Conservation (phyloP, 306 rosid genomes). For the Acacia acuminata region DNA sequence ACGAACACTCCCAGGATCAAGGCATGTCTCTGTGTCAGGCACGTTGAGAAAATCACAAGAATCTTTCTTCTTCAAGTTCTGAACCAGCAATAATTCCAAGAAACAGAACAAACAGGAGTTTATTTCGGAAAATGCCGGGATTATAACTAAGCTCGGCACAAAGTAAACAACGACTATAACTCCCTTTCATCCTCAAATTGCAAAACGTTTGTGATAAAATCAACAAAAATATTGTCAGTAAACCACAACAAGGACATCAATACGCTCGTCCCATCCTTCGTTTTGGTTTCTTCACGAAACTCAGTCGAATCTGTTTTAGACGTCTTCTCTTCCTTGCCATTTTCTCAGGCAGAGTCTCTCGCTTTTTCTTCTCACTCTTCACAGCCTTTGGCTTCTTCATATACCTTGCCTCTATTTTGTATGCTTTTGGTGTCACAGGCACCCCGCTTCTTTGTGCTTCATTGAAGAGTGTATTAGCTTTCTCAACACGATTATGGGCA, state of each 20-base stretch:
- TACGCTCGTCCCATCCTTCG: conserved; percentile 42
- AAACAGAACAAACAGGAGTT: conserved; percentile 4
- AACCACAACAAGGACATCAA: conserved; percentile 21
- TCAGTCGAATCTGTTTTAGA: conserved; percentile 73
- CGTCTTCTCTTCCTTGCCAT: conserved; percentile 93
- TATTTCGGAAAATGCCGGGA: background rate
- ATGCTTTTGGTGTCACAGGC: conserved; percentile 50
- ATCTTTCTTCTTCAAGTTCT: background rate
- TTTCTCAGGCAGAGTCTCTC: conserved; percentile 86
- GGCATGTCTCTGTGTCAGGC: background rate
- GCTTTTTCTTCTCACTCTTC: conserved; percentile 59
- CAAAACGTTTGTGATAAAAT: conserved; percentile 19
- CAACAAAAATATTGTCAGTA: background rate
- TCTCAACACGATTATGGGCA: conserved; percentile 61
- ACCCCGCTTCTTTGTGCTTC: conserved; percentile 55
- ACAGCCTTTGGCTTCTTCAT: conserved; percentile 57
- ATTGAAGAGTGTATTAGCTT: conserved; percentile 61
- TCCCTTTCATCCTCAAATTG: conserved; percentile 10
- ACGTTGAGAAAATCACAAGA: background rate
- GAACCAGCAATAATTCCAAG: background rate
- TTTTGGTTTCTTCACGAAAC: conserved; percentile 76
- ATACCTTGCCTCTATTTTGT: conserved; percentile 55
- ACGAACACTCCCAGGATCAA: background rate
- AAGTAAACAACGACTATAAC: conserved; percentile 29
- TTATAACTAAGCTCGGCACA: conserved; percentile 13